Evolutionary conservation across 1,284 basidiomycete genomes (phyloP).

Genomic region (Erythrobasidium hasegawianum): DNA sequence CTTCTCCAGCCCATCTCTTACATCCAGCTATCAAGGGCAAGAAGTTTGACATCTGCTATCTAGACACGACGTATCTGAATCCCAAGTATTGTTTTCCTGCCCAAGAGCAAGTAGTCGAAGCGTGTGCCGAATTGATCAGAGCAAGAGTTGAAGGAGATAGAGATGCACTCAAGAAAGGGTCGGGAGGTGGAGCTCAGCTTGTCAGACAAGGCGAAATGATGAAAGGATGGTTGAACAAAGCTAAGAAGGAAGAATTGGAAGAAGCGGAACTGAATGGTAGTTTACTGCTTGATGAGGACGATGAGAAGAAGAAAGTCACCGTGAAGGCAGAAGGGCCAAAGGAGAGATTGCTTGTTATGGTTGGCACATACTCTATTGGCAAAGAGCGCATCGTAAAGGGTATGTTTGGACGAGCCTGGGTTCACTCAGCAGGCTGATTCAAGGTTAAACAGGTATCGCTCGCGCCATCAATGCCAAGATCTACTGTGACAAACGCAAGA

Average conservation of each 20-base stretch:
- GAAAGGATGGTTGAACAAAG: constrained; percentile 49
- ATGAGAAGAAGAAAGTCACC: constrained; percentile 23
- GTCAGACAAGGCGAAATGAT: constrained; percentile 41
- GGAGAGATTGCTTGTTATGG: constrained; percentile 63
- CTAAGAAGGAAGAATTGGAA: constrained; percentile 40
- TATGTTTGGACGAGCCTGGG: constrained; percentile 48
- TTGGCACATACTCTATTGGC: constrained; percentile 95
- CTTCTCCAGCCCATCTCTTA: constrained; percentile 68
- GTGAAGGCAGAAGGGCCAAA: constrained; percentile 40
- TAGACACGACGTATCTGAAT: constrained; percentile 95
- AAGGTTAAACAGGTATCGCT: constrained; percentile 67
- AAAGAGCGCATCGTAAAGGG: constrained; percentile 97
- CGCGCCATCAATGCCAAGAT: constrained; percentile 75
- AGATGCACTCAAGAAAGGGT: constrained; percentile 37
- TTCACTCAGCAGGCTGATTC: too few species aligned
- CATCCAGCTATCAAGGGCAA: constrained; percentile 77
- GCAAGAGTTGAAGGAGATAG: constrained; percentile 52
- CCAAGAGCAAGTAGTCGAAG: constrained; percentile 83
- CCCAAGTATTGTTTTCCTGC: constrained; percentile 94
- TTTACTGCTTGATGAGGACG: constrained; percentile 29
- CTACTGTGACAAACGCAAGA: constrained; percentile 81
- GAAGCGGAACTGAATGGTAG: neutral
- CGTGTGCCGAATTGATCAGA: constrained; percentile 78
- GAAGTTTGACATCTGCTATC: constrained; percentile 77
- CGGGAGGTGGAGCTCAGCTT: constrained; percentile 34